Percentiles rank a stretch among this genome's conserved stretches.
These are phyloP conservation scores for Stellera chamaejasme DNA, from an alignment of 345 rosid species.

Conservation along the genomic window DNA sequence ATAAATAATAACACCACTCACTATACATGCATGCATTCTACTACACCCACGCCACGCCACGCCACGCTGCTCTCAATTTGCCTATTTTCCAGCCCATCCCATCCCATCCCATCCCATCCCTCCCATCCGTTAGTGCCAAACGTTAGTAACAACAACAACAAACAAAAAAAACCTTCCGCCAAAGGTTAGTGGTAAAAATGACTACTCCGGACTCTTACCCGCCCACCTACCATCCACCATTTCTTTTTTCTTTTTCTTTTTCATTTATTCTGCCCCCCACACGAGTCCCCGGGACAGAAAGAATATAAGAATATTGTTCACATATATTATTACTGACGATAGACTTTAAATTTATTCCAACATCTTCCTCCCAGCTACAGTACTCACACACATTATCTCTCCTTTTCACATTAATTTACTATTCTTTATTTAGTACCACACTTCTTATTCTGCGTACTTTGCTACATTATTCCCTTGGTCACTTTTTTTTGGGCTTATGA, in stretches of 20 bases:
- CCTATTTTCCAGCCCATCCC: not conserved
- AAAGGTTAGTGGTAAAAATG: no score
- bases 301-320: constrained; percentile 25
- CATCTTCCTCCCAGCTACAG: constrained; percentile 39
- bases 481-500: no score
- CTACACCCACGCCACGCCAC: no score
- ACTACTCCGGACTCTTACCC: constrained; percentile 5
- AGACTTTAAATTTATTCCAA: constrained; percentile 44
- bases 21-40: no score
- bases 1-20: no score
- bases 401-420: constrained; percentile 16
- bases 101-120: not conserved
- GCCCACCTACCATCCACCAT: constrained; percentile 11
- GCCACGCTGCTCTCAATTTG: not conserved
- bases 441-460: no score
- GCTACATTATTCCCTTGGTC: no score
- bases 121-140: no score
- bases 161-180: no score
- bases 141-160: no score
- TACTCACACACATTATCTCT: constrained; percentile 14
- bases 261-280: constrained; percentile 9
- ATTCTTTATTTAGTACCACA: constrained; percentile 2
- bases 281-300: constrained; percentile 47
- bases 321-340: not conserved
- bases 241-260: constrained; percentile 2